Base-by-base conservation (phyloP, 371 early-diverging fungal species). In the Zychaea mexicana region DNA sequence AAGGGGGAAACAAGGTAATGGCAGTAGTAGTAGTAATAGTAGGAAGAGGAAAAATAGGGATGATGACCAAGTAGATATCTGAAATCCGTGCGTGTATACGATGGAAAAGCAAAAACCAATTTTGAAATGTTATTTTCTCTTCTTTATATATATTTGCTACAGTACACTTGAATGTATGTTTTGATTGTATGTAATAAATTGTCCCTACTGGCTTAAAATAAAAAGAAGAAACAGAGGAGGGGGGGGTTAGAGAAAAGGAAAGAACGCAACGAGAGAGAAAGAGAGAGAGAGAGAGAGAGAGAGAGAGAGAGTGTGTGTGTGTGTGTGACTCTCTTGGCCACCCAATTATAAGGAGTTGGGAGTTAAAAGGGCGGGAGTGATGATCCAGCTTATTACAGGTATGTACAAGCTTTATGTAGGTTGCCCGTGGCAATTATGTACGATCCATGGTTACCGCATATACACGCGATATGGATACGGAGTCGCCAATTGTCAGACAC, bases 361-460 rank as follows among this genome's bases (percentile, higher is more conserved):
- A n/a, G n/a, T n/a, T n/a, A n/a, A 42, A 42, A 49, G 7, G 49
- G 49, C 49, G 49, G 49, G 49, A 47, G 49, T 19, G 49, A 47
- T 47, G 49, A 49, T 49, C 49, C 49, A 49, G 22, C 49, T 49
- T 49, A 49, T 49, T 49, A 49, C 49, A 3, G 22, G 49, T 49
- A 49, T 49, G 49, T 22, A 49, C 24, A 49, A 24, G 22, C 24
- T 49, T 24, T 49, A 49, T 49, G 49, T 49, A 24, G 7, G 5
- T 49, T 24, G 22, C 49, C 45, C 49, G 24, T 49, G 49, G 49
- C 49, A 49, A 49, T n/a, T 49, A 49, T 49, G 49, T 22, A 6
- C 22, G 13, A 49, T 49, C 49, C 45, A 45, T 19, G 45, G 45
- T 45, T 45, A 4, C 6, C 45, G n/a, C 22, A 49, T 8, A 15